A percentile compares a stretch with the other conserved stretches of the same genome.
Conservation (phyloP, 371 early-diverging fungal genomes). For the Rhizopus delemar region DNA sequence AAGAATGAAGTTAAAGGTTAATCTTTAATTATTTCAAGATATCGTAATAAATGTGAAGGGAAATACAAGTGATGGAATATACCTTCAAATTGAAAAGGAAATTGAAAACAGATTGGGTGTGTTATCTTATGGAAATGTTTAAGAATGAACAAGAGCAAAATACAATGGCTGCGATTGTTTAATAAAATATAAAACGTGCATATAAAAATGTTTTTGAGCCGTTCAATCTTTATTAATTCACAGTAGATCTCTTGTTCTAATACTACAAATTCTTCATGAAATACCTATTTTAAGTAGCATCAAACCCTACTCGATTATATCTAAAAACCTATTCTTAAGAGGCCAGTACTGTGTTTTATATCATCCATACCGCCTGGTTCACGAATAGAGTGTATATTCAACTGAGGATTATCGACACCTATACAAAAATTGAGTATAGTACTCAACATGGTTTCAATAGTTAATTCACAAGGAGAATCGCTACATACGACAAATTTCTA, state of each 20-base stretch:
- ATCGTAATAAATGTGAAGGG: slow-evolving; percentile 72
- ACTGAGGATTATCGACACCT: slow-evolving; percentile 93
- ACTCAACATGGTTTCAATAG: slow-evolving; percentile 95
- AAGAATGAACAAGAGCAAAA: slow-evolving; percentile 1
- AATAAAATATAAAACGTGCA: background rate
- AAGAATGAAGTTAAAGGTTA: background rate
- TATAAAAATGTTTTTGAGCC: background rate
- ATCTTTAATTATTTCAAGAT: slow-evolving; percentile 27
- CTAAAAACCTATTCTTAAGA: slow-evolving; percentile 65
- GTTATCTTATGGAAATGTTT: slow-evolving; percentile 5
- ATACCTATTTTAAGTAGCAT: slow-evolving; percentile 34
- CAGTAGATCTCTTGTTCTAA: slow-evolving; percentile 56
- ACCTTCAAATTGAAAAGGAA: slow-evolving; percentile 74
- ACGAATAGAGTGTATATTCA: slow-evolving; percentile 96
- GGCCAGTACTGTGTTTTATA: slow-evolving; percentile 76
- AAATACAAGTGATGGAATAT: slow-evolving; percentile 85
- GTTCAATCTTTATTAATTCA: slow-evolving; percentile 42
- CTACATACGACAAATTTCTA: slow-evolving; percentile 92
- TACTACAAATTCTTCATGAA: slow-evolving; percentile 62
- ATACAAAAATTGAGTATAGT: slow-evolving; percentile 94
- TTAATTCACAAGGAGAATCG: slow-evolving; percentile 92
- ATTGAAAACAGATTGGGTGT: slow-evolving; percentile 48
- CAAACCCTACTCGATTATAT: background rate
- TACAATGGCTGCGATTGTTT: background rate
- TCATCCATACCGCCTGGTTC: slow-evolving; percentile 93